Base-by-base conservation (phyloP, 805 yeast genomes). In the Pachysolen tannophilus region DNA sequence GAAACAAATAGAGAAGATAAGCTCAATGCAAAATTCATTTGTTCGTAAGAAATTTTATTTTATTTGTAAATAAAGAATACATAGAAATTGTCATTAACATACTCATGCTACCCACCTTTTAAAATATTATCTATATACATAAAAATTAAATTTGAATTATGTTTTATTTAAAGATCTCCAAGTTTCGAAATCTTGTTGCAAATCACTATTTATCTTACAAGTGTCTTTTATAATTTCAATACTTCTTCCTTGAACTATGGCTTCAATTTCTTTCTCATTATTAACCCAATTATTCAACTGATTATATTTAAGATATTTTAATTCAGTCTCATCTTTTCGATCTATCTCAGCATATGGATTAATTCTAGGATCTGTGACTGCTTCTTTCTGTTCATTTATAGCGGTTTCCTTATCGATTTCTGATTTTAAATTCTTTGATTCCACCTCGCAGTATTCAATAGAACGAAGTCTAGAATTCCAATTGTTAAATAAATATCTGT, bases 301-400 rank as follows among this genome's bases (percentile, higher is more conserved):
- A n/a, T 50, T 47, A 33, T 57, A 55, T 11, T 53, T 49, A 2
- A 17, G 32, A 29, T 52, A 58, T 28, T 53, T 53, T 4, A 43
- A 38, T 13, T 57, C 57, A 13, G 53, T 49, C 14, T 50, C 48
- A 6, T 54, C 55, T 16, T 52, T 41, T 6, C 53, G 27, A 30
- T 68, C 70, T 33, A 65, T 58, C 8, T 60, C 55, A 3, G 70
- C 71, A 43, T 74, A 74, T 1, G 80, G 78, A 45, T 74, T 77
- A 5, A 67, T 43, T 20, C 72, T 50, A 4, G 55, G 47, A 20
- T 55, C 53, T n/a, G n/a, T n/a, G 28, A 52, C 43, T 42, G 33
- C 21, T 41, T 43, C 43, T 38, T 48, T 21, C 40, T 40, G 30
- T 36, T 53, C 29, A 39, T 54, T 10, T 30, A 33, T 17, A 15